Percentiles rank a stretch among this genome's conserved stretches.
Evolutionary conservation across 2,329 filamentous ascomycete species (phyloP).

Genomic region (Penicillium glabrum): DNA sequence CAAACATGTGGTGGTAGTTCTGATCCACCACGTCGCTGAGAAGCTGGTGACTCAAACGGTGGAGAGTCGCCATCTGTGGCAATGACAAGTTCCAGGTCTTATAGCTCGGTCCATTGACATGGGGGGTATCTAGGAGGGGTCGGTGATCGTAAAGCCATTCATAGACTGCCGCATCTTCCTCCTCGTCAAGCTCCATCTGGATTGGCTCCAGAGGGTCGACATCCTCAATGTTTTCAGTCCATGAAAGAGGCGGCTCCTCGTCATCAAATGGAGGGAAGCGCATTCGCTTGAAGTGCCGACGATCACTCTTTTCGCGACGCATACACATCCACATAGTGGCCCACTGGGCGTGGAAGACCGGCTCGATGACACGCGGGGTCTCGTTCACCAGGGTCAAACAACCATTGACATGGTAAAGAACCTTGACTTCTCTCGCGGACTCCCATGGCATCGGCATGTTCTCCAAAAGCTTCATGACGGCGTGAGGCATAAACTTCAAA

Average conservation of each 20-base stretch:
- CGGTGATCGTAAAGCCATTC: conserved; percentile 98
- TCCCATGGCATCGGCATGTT: conserved; percentile 99
- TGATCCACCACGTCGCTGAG: conserved; percentile 90
- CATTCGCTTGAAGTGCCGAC: conserved; percentile 97
- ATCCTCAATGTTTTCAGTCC: conserved; percentile 98
- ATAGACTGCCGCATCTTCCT: conserved; percentile 84
- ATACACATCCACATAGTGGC: conserved; percentile 99
- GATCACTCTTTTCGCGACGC: conserved; percentile 95
- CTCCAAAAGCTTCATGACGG: conserved; percentile 92
- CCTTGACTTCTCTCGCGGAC: conserved; percentile 91
- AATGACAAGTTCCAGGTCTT: conserved; percentile 91
- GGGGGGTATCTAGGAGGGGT: conserved; percentile 82
- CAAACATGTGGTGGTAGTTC: conserved; percentile 98
- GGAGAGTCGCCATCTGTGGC: conserved; percentile 93
- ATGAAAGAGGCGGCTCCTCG: conserved; percentile 94
- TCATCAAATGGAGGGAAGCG: conserved; percentile 98
- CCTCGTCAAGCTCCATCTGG: conserved; percentile 95
- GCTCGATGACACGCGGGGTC: conserved; percentile 92
- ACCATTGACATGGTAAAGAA: conserved; percentile 96
- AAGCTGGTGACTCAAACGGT: conserved; percentile 85
- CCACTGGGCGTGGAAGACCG: conserved; percentile 97
- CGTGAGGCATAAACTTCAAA: conserved; percentile 98
- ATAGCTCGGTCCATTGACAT: conserved; percentile 96
- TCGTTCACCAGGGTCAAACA: conserved; percentile 97
- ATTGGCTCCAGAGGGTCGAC: conserved; percentile 97